Percentiles rank a stretch among this genome's conserved stretches.
phyloP scores from a whole-genome alignment of 2,329 filamentous ascomycete species.

The Aureobasidium vineae region DNA sequence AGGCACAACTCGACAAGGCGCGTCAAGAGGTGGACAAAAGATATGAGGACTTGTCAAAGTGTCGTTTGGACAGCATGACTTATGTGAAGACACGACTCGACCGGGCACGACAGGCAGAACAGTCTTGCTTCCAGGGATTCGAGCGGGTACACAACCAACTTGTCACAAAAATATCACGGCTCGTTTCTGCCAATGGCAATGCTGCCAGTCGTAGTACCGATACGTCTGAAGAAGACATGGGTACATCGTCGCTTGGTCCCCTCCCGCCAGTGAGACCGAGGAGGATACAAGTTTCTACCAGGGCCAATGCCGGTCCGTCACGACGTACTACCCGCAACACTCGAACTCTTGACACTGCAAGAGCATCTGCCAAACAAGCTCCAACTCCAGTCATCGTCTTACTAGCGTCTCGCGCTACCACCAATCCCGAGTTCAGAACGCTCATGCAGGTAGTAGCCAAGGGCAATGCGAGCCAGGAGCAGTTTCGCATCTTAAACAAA shows the following conservation, averaged over 20 bases:
- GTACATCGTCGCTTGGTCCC: background rate
- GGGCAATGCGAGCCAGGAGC: conserved; percentile 66
- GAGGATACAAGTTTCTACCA: background rate
- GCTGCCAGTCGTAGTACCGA: background rate
- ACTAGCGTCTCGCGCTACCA: conserved; percentile 70
- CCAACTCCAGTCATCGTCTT: conserved; percentile 75
- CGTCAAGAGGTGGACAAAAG: background rate
- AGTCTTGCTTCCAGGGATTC: background rate
- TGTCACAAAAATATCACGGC: background rate
- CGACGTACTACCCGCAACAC: background rate
- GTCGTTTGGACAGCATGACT: background rate
- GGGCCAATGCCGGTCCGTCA: background rate
- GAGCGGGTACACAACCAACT: background rate
- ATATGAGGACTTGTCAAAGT: background rate
- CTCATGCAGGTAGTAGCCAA: conserved; percentile 82
- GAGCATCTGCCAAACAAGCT: conserved; percentile 33
- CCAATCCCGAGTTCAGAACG: conserved; percentile 68
- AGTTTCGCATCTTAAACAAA: conserved; percentile 72
- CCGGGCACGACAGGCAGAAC: background rate
- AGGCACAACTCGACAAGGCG: background rate
- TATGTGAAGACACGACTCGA: background rate
- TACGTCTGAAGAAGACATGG: background rate
- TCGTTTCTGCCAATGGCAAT: background rate
- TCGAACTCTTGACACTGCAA: background rate
- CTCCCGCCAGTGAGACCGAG: background rate